phyloP scores from a whole-genome alignment of 192 early-diverging fungal genomes.

The Dissophora ornata region DNA sequence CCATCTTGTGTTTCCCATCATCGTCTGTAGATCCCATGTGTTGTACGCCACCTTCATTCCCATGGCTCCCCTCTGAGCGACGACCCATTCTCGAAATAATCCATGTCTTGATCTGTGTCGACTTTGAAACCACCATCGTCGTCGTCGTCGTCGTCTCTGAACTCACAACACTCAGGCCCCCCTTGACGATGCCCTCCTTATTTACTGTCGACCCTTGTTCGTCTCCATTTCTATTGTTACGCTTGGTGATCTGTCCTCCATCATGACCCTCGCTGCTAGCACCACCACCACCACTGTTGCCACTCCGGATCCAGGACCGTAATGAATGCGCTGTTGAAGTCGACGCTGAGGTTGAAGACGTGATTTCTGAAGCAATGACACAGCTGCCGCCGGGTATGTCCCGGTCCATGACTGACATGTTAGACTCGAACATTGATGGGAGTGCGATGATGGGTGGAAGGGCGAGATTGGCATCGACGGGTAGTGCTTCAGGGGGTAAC shows the following conservation, averaged over 20 bases:
- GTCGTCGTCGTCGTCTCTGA: conserved; percentile 4
- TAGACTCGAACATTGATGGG: conserved; percentile 12
- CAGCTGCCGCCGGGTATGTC: neutral
- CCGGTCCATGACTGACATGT: conserved; percentile 3
- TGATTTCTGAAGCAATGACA: neutral
- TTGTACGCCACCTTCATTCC: no score
- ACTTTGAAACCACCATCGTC: conserved; percentile 15
- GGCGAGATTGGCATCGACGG: conserved; percentile 19
- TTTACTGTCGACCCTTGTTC: neutral
- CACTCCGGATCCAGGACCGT: conserved; percentile 13
- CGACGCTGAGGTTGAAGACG: neutral
- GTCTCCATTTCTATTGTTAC: neutral
- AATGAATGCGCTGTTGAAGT: conserved; percentile 26
- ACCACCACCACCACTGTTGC: neutral
- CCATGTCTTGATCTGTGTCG: no score
- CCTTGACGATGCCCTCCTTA: conserved; percentile 5
- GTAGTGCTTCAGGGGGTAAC: conserved; percentile 32
- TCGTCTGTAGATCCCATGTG: no score
- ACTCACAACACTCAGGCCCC: neutral
- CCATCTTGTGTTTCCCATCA: no score
- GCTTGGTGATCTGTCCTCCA: conserved; percentile 13
- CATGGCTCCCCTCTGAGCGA: no score
- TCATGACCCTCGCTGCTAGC: neutral
- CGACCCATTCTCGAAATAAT: no score
- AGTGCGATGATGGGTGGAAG: conserved; percentile 23